Percentiles rank a stretch among this genome's conserved stretches.
phyloP scores from a whole-genome alignment of 345 rosid species.

The Rhodamnia rubescens region DNA sequence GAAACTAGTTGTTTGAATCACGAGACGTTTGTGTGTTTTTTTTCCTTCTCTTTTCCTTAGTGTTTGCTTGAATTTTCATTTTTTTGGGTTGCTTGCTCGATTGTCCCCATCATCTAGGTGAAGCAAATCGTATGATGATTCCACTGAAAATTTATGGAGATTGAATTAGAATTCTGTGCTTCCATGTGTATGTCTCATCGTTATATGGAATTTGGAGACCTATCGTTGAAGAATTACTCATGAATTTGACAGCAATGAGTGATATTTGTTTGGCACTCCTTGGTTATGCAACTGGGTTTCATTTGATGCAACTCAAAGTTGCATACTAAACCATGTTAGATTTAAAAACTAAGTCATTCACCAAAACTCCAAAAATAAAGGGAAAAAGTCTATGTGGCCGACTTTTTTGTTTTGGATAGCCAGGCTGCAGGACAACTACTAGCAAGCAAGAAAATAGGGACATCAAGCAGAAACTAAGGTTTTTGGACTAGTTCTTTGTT shows the following conservation, averaged over 20 bases:
- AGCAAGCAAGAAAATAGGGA: neutral
- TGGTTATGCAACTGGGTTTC: neutral
- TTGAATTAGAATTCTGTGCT: neutral
- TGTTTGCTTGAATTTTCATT: neutral
- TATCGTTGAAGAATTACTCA: neutral
- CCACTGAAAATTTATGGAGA: neutral
- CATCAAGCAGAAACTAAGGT: neutral
- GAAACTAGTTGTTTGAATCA: neutral
- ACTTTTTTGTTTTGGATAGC: neutral
- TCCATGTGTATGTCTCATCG: neutral
- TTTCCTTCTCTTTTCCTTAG: neutral
- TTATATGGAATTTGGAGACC: neutral
- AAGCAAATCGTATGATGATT: neutral
- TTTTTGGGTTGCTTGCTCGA: neutral
- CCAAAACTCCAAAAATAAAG: neutral
- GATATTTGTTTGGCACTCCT: neutral
- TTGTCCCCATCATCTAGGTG: neutral
- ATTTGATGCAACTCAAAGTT: neutral
- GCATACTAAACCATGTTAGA: neutral
- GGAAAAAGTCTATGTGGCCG: neutral
- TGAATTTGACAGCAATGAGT: neutral
- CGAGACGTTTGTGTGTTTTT: neutral
- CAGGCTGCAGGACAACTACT: neutral
- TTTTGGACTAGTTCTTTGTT: neutral
- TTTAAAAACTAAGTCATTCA: neutral